phyloP scores from a whole-genome alignment of 192 early-diverging fungal species.

The Irineochytrium annulatum region DNA sequence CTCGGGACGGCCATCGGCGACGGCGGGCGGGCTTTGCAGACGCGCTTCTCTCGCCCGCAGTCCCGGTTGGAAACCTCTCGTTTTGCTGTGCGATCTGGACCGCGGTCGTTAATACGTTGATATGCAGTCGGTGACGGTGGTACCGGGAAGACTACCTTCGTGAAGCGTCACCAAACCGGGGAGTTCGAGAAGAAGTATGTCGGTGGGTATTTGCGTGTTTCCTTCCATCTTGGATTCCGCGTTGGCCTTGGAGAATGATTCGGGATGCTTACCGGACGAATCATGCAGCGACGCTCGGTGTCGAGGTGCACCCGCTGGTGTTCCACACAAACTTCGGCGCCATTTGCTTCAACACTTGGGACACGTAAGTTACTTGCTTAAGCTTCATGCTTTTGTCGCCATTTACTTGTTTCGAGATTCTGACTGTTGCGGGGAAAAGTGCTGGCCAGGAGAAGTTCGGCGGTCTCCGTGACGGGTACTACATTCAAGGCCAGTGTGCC shows the following conservation, averaged over 20 bases:
- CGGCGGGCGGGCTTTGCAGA: neutral
- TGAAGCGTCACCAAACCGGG: slow-evolving; percentile 98
- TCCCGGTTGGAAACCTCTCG: neutral
- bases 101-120: neutral
- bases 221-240: neutral
- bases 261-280: neutral
- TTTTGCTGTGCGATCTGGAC: neutral
- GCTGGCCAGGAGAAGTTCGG: slow-evolving; percentile 99
- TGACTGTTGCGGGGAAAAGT: neutral
- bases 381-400: too few relatives aligned
- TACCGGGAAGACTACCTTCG: slow-evolving; percentile 99
- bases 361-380: slow-evolving; percentile 59
- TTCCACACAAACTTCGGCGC: slow-evolving; percentile 98
- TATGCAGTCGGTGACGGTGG: slow-evolving; percentile 93
- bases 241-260: neutral
- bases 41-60: neutral
- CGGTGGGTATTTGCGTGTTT: slow-evolving; percentile 54
- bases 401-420: neutral
- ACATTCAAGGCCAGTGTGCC: slow-evolving; percentile 98
- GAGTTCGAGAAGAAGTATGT: slow-evolving; percentile 99
- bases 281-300: slow-evolving; percentile 89
- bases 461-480: slow-evolving; percentile 99
- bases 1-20: neutral
- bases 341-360: slow-evolving; percentile 99
- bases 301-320: slow-evolving; percentile 95